Evolutionary conservation across 176 grass and related monocot genomes (phyloP), one percentile per base, ranked within the genome.

Genomic region (Musa troglodytarum): DNA sequence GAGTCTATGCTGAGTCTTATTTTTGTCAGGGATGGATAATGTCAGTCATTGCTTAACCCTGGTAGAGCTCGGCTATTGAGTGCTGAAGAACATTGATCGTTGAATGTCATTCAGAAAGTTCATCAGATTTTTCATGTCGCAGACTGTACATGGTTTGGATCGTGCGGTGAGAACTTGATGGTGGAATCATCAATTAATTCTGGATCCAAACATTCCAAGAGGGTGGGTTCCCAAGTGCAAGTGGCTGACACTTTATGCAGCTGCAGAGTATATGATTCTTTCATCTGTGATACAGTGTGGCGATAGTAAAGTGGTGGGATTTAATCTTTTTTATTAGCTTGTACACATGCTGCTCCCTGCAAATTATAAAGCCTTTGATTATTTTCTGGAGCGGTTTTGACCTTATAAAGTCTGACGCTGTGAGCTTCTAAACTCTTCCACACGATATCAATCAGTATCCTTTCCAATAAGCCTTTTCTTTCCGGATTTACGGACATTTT

Each of bases 11-110:
- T 77, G 15, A 62, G n/a, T 25, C 50, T 52, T 52, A 1, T 63
- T 17, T 77, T 52, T 23, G 20, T 16, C 21, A 77, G 75, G 75
- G 75, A 77, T 77, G 75, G 75, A 77, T 77, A 52, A 77, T 77
- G 75, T 77, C 75, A 13, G 59, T 53, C 61, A 10, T 65, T 77
- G 75, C 58, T 77, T 51, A 77, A 77, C 24, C 75, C 75, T 49
- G 75, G 75, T 13, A 63, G 75, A 64, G 59, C 75, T 53, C 57
- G 75, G 59, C 59, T 77, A 52, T 29, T 20, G 10, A 49, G 58
- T 51, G 7, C 59, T 12, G 51, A 51, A 52, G 34, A 77, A 50
- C 17, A 25, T 0, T 76, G 49, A 76, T 52, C 1, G 1, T 9
- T 24, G 1, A 10, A 52, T 10, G 17, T 65, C 61, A 51, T 77